Evolutionary conservation across 2,329 filamentous ascomycete species (phyloP).

Genomic region (Tolypocladium tropicale): DNA sequence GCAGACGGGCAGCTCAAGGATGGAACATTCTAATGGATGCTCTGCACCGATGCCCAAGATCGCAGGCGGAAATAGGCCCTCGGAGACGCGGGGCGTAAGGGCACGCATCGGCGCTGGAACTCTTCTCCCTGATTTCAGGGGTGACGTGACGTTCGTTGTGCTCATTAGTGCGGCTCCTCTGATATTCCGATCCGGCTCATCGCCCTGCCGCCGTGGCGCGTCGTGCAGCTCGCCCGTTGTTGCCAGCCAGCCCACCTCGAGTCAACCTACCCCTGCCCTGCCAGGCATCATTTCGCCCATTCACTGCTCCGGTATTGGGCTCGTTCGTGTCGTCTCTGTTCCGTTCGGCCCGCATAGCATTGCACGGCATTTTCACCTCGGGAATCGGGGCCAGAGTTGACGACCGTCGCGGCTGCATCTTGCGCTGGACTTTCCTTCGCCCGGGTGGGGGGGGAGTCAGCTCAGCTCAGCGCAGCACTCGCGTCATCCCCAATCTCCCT

Average conservation of each 20-base stretch:
- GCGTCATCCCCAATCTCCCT: background rate
- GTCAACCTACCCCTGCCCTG: conserved; percentile 5
- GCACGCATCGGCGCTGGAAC: background rate
- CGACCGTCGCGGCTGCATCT: background rate
- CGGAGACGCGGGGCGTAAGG: background rate
- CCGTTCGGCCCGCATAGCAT: background rate
- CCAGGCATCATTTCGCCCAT: background rate
- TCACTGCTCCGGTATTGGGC: background rate
- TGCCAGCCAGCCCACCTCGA: conserved; percentile 3
- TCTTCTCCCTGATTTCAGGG: background rate
- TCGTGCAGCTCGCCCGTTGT: background rate
- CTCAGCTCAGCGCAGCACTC: background rate
- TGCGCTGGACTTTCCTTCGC: background rate
- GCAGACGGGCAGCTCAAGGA: background rate
- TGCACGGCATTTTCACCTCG: background rate
- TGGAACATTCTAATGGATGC: background rate
- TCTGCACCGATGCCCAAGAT: background rate
- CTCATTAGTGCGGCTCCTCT: conserved; percentile 11
- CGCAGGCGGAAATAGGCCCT: background rate
- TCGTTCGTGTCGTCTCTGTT: background rate
- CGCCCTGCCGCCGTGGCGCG: background rate
- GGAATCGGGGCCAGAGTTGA: background rate
- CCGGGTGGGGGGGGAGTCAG: background rate
- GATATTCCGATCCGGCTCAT: conserved; percentile 18
- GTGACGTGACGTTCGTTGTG: too few species aligned